These are phyloP conservation scores for Arthrinium phaeospermum DNA, from an alignment of 2,329 filamentous ascomycete species.

Conservation along the genomic window DNA sequence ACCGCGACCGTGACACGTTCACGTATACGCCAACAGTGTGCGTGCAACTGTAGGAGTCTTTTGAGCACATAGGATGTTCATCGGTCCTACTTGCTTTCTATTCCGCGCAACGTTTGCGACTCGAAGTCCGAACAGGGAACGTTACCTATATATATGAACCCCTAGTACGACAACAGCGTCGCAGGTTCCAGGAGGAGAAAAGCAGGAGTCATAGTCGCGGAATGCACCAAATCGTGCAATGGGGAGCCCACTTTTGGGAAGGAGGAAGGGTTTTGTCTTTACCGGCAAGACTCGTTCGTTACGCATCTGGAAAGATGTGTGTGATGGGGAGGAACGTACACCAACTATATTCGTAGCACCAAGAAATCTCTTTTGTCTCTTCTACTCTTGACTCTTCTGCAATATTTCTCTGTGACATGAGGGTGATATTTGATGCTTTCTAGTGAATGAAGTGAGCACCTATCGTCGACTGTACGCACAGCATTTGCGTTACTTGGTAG, in stretches of 20 bases:
- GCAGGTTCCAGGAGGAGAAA: background rate
- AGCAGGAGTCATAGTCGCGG: conserved; percentile 1
- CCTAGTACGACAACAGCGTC: background rate
- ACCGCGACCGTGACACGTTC: background rate
- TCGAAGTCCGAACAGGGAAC: conserved; percentile 6
- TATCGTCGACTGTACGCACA: too few relatives aligned
- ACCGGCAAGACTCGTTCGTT: background rate
- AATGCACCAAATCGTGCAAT: conserved; percentile 4
- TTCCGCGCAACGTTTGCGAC: background rate
- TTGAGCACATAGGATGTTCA: conserved; percentile 17
- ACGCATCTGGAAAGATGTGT: conserved; percentile 10
- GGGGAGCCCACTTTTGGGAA: conserved; percentile 1
- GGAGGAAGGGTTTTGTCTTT: background rate
- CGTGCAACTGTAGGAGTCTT: background rate
- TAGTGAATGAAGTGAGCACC: background rate
- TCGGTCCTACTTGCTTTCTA: background rate
- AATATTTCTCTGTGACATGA: background rate
- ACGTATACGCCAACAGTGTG: background rate
- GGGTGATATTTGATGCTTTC: background rate
- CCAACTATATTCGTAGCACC: conserved; percentile 21
- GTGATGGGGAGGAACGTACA: conserved; percentile 19
- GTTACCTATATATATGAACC: background rate
- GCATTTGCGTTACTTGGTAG: too few relatives aligned
- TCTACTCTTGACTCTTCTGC: background rate
- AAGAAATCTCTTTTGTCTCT: conserved; percentile 21